Percentiles rank a stretch among this genome's conserved stretches.
Conservation (phyloP, 306 rosid genomes). For the Cucurbita pepo region DNA sequence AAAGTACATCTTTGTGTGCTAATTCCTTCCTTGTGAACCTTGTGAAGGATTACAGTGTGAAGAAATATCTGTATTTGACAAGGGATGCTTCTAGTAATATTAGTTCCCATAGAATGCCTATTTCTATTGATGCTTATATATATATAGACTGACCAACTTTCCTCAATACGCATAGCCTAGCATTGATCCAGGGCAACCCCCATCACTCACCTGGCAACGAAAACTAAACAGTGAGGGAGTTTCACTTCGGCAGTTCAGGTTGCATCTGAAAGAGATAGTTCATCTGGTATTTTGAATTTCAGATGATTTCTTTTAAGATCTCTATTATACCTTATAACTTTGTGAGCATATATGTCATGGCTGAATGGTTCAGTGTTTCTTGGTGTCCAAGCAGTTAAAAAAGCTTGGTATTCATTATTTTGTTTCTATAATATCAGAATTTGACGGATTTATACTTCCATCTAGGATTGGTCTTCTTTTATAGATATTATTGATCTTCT, state of each 20-base stretch:
- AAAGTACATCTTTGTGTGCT: background rate
- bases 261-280: constrained; percentile 43
- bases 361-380: background rate
- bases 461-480: background rate
- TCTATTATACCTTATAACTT: background rate
- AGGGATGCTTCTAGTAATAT: background rate
- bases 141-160: background rate
- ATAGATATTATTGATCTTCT: background rate
- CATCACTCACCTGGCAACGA: constrained; percentile 68
- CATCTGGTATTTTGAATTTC: constrained; percentile 39
- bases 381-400: background rate
- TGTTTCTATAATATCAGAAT: background rate
- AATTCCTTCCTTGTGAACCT: background rate
- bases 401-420: background rate
- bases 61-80: background rate
- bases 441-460: background rate
- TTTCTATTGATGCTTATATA: background rate
- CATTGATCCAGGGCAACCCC: constrained; percentile 55
- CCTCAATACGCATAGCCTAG: constrained; percentile 6
- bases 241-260: constrained; percentile 16
- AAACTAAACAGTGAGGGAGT: constrained; percentile 30
- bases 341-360: background rate
- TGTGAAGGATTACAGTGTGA: background rate
- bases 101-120: background rate
- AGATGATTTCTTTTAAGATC: background rate